Evolutionary conservation across 768 basidiomycete genomes (phyloP), one percentile per base, ranked within the genome.

Genomic region (Collybia mongolica): DNA sequence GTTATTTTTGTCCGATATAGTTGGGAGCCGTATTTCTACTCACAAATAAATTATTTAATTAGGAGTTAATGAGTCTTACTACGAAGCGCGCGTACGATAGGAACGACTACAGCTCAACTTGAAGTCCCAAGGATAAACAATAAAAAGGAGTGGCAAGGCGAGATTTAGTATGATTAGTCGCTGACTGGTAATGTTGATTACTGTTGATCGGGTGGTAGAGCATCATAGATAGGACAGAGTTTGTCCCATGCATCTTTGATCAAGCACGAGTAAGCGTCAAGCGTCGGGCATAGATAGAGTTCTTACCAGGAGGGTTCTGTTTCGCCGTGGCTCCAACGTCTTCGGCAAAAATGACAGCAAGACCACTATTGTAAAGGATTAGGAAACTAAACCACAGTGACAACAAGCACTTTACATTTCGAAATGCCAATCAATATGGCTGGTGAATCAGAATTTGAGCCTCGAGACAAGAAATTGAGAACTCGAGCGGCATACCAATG

Each of bases 351-450:
- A 62, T 55, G 9, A 59, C 49, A 22, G 57, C 56, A 24, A 58
- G 26, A 56, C 59, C 39, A 29, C 58, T 45, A 58, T 5, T 14
- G 38, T 37, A 18, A 18, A 11, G 14, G 4, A 14, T 47, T 6
- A 47, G 37, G 2, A 18, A 12, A 2, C 7, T 18, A 7, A 12
- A 22, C 19, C 1, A 19, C 5, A 2, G 11, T 12, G 7, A n/a
- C 11, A 39, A 17, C 9, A 28, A 9, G 22, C 22, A 2, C 55
- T 50, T 4, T 39, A 64, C 54, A 56, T 56, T 51, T 69, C 62
- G 29, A 73, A 57, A 57, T 74, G 71, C 65, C 69, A 73, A 45
- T 71, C 67, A 52, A 66, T 67, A 54, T 64, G 65, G 52, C 57
- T 56, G 23, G 12, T n/a, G 45, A 59, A 61, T 8, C 17, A 39